These are phyloP conservation scores for Isatis tinctoria DNA, from an alignment of 345 rosid species.

Conservation along the genomic window DNA sequence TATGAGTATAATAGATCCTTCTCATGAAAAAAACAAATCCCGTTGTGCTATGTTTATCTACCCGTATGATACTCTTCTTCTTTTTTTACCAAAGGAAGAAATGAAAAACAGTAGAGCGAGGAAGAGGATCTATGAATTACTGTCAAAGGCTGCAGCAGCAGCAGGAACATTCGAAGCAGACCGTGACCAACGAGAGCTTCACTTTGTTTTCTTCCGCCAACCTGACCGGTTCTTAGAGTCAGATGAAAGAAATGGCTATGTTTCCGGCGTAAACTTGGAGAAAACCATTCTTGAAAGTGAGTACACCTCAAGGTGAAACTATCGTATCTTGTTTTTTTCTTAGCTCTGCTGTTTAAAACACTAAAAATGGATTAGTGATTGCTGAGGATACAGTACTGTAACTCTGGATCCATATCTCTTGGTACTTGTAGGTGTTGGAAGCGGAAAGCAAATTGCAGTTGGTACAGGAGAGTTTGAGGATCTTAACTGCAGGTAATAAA, in stretches of 20 bases:
- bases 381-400: neutral
- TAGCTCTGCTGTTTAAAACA: neutral
- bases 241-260: conserved; percentile 50
- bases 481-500: conserved; percentile 62
- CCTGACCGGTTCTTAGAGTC: conserved; percentile 72
- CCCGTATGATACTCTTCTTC: neutral
- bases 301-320: neutral
- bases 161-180: conserved; percentile 41
- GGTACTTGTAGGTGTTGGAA: conserved; percentile 48
- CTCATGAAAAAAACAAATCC: too few species aligned
- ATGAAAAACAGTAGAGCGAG: conserved; percentile 60
- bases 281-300: conserved; percentile 75
- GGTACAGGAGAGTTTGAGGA: conserved; percentile 80
- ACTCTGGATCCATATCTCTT: conserved; percentile 10
- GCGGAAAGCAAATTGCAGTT: conserved; percentile 74
- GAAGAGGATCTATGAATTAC: conserved; percentile 68
- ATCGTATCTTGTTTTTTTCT: neutral
- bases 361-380: neutral
- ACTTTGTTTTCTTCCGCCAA: conserved; percentile 77
- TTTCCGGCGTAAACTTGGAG: conserved; percentile 69
- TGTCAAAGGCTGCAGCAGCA: conserved; percentile 53
- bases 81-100: conserved; percentile 56
- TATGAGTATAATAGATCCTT: too few species aligned
- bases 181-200: conserved; percentile 67
- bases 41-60: neutral